Percentiles rank a stretch among this genome's conserved stretches.
These are phyloP conservation scores for Carex parvula DNA, from an alignment of 176 grass and related monocot genomes.

Conservation along the genomic window DNA sequence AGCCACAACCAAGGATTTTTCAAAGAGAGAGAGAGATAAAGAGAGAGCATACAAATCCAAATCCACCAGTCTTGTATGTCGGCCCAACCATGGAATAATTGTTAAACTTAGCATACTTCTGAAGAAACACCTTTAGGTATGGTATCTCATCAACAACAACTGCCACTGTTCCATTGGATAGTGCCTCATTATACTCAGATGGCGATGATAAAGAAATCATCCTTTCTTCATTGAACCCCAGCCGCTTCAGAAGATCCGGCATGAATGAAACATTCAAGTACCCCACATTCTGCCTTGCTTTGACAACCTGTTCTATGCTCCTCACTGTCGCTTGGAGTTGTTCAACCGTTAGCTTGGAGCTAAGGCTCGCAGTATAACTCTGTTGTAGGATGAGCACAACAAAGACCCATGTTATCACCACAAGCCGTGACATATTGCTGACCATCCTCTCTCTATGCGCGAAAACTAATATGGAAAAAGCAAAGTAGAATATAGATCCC, in stretches of 20 bases:
- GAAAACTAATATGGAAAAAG: constrained; percentile 75
- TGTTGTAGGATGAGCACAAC: constrained; percentile 73
- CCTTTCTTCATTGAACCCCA: constrained; percentile 49
- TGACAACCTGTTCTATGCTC: constrained; percentile 51
- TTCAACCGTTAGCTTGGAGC: constrained; percentile 74
- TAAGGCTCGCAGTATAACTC: constrained; percentile 83
- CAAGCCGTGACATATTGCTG: constrained; percentile 61
- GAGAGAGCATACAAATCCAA: constrained; percentile 71
- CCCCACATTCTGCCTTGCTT: constrained; percentile 41
- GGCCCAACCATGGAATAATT: constrained; percentile 67
- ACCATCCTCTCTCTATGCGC: constrained; percentile 57
- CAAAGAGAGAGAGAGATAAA: background rate
- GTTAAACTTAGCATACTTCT: constrained; percentile 34
- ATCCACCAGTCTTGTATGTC: constrained; percentile 70
- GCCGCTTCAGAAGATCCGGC: constrained; percentile 45
- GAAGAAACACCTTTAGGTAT: constrained; percentile 70
- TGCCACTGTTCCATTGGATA: constrained; percentile 57
- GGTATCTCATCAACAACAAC: constrained; percentile 86
- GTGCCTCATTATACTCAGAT: constrained; percentile 31
- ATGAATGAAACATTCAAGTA: constrained; percentile 76
- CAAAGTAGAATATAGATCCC: constrained; percentile 64
- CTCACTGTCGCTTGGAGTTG: constrained; percentile 74
- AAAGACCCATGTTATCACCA: constrained; percentile 63
- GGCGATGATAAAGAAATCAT: too few species aligned
- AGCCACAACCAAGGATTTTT: too few species aligned